A percentile compares a stretch with the other conserved stretches of the same genome.
Conservation (phyloP, 2,329 filamentous ascomycete genomes). For the Sarocladiaceae sp. region DNA sequence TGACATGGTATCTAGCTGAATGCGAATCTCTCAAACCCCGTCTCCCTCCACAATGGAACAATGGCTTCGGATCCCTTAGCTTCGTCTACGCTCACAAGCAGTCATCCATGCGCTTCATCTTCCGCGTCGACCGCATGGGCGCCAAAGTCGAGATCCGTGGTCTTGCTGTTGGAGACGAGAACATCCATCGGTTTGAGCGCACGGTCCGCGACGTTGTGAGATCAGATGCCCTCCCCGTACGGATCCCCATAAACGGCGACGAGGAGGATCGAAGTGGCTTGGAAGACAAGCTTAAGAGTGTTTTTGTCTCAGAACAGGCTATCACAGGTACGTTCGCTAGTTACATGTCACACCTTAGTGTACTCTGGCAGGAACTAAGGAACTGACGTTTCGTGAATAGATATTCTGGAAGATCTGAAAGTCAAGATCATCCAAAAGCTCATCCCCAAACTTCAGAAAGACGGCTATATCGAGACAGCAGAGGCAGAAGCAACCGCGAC, state of each 20-base stretch:
- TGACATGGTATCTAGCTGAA: conserved; percentile 25
- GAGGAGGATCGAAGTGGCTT: conserved; percentile 48
- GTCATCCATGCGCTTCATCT: conserved; percentile 76
- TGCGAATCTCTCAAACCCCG: conserved; percentile 55
- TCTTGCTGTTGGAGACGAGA: conserved; percentile 74
- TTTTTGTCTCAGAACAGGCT: conserved; percentile 71
- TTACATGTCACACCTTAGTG: too few relatives aligned
- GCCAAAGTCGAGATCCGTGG: conserved; percentile 80
- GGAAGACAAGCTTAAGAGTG: conserved; percentile 43
- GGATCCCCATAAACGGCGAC: conserved; percentile 44
- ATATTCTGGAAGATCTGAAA: conserved; percentile 70
- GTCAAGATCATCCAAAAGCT: conserved; percentile 80
- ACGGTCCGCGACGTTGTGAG: conserved; percentile 69
- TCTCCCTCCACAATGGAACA: conserved; percentile 78
- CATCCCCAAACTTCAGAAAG: conserved; percentile 70
- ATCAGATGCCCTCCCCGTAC: conserved; percentile 48
- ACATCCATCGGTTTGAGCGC: conserved; percentile 74
- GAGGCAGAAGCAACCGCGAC: conserved; percentile 38
- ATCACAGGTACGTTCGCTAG: conserved; percentile 48
- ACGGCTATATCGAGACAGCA: conserved; percentile 67
- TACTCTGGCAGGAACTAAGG: too few relatives aligned
- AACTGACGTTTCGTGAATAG: conserved; percentile 25
- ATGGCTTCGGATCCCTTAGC: conserved; percentile 62
- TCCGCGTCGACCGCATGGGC: conserved; percentile 79
- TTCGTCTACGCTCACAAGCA: conserved; percentile 87